Percentiles rank a stretch among this genome's conserved stretches.
Conservation (phyloP, 75 land plant genomes). For the Adiantum capillusveneris region DNA sequence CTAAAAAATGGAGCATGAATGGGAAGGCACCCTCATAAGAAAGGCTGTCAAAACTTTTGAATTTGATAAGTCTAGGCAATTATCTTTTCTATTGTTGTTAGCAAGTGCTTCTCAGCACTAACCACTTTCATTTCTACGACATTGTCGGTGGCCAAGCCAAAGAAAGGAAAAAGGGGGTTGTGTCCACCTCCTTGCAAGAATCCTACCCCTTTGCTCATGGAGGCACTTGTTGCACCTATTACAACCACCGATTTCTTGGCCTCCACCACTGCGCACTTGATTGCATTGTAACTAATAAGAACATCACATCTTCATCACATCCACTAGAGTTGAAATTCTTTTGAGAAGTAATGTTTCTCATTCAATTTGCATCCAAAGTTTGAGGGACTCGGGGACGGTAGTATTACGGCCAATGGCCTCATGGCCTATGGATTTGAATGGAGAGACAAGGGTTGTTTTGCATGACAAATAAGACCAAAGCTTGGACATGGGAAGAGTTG, state of each 20-base stretch:
- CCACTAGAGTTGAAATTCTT: conserved; percentile 5
- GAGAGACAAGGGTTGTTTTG: conserved; percentile 15
- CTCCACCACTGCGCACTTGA: conserved; percentile 16
- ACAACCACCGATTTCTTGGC: neutral
- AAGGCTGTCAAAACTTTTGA: too few species aligned
- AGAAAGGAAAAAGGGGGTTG: conserved; percentile 13
- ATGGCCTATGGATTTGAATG: conserved; percentile 23
- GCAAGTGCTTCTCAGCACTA: conserved; percentile 16
- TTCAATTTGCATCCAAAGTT: conserved; percentile 19
- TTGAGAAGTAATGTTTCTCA: conserved; percentile 13
- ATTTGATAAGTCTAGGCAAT: too few species aligned
- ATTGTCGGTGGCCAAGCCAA: conserved; percentile 28
- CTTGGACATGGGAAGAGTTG: conserved; percentile 5
- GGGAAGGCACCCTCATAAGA: too few species aligned
- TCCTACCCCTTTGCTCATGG: conserved; percentile 18
- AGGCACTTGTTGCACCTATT: conserved; percentile 14
- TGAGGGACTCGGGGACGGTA: conserved; percentile 15
- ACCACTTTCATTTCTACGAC: conserved; percentile 19
- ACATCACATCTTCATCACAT: neutral
- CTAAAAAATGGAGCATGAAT: too few species aligned
- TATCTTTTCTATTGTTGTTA: too few species aligned
- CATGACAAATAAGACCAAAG: conserved; percentile 8
- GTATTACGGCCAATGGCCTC: conserved; percentile 23
- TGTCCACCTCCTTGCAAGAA: conserved; percentile 31
- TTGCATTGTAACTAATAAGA: conserved; percentile 7